Evolutionary conservation across 768 basidiomycete genomes (phyloP), one percentile per base, ranked within the genome.

Genomic region (Lactarius trivialis): DNA sequence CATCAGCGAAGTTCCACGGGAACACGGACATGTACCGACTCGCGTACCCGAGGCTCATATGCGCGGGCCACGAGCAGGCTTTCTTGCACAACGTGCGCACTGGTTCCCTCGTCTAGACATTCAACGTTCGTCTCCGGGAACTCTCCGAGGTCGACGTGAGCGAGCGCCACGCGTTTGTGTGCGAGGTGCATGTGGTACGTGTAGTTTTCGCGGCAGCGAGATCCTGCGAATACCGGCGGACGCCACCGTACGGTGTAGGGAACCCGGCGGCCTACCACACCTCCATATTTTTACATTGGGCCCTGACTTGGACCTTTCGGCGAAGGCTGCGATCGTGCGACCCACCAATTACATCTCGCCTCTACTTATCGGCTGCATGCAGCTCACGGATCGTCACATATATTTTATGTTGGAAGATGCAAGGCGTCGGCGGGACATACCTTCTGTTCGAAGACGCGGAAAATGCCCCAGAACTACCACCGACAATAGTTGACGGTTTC

Each of bases 51-150:
- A 81, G 77, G 12, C 73, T 91, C 3, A 73, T 87, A 2, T 80
- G 82, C 1, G 78, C 79, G 0, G 76, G 78, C 1, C 36, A 65
- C 14, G 69, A 73, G 21, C 71, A 71, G 36, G 82, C 83, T 0
- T 88, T 79, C 65, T 60, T 90, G 2, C 90, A 82, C 80, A 82
- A 91, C 66, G 74, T 90, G 21, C 76, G 77, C 1, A 78, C 79
- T 0, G 81, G 79, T 0, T 65, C 71, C 30, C 65, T 83, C 15
- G 68, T 81, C 1, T 79, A 85, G 69, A 77, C 76, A 8, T 76
- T 88, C 32, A 61, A 72, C 6, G 71, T 75, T 28, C 76, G 77
- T 2, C 78, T 81, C 60, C 61, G 55, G 14, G 9, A 39, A 1
- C 14, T 49, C 19, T 76, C 76, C 55, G 89, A 89, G 63, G 86